Percentiles rank a stretch among this genome's conserved stretches.
Evolutionary conservation across 2,329 filamentous ascomycete species (phyloP).

Genomic region (Ascocoryne sarcoides): DNA sequence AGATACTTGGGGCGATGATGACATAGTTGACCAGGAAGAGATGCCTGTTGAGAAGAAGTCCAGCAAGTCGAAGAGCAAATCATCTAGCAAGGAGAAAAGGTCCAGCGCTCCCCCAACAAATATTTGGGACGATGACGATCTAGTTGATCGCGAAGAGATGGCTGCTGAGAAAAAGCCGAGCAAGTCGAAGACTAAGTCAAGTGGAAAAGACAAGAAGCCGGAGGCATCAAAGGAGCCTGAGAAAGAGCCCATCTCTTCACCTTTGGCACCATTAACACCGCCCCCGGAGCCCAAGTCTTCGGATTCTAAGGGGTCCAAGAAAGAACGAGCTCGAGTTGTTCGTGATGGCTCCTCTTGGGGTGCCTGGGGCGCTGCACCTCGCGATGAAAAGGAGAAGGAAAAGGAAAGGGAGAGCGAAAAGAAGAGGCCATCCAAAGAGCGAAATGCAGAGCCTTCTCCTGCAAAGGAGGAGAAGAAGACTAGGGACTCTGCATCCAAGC

Average conservation of each 20-base stretch:
- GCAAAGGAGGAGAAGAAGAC: constrained; percentile 25
- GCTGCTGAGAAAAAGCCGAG: constrained; percentile 33
- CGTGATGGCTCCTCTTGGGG: constrained; percentile 65
- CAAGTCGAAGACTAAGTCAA: constrained; percentile 31
- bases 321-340: constrained; percentile 68
- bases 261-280: constrained; percentile 29
- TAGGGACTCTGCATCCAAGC: constrained; percentile 43
- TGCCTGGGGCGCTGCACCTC: constrained; percentile 53
- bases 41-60: constrained; percentile 32
- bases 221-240: constrained; percentile 13
- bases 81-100: constrained; percentile 29
- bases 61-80: constrained; percentile 31
- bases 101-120: constrained; percentile 16
- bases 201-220: constrained; percentile 28
- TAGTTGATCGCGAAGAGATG: constrained; percentile 12
- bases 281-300: constrained; percentile 36
- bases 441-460: constrained; percentile 10
- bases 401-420: neutral
- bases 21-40: constrained; percentile 9
- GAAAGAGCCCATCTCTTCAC: constrained; percentile 24
- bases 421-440: constrained; percentile 24
- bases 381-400: constrained; percentile 30
- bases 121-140: constrained; percentile 11
- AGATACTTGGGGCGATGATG: constrained; percentile 12
- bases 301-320: constrained; percentile 49